Percentiles rank a stretch among this genome's conserved stretches.
phyloP scores from a whole-genome alignment of 202 grass and related monocot genomes.

The Sporobolus alterniflorus region DNA sequence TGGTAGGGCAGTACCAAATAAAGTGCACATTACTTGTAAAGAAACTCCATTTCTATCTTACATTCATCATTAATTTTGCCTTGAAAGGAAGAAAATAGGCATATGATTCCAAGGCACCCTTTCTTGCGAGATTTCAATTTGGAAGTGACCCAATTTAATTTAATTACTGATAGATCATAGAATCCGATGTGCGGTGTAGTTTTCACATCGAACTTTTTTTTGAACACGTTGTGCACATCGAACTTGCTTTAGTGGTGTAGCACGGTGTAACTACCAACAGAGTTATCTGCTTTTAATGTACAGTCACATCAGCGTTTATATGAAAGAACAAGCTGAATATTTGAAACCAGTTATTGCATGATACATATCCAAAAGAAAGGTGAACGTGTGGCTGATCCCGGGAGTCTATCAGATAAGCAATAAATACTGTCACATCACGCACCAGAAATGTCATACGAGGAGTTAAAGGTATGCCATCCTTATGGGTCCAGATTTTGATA shows the following conservation, averaged over 20 bases:
- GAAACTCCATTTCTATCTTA: not conserved
- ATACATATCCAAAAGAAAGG: constrained; percentile 12
- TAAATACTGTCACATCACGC: constrained; percentile 3
- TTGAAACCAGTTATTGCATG: constrained; percentile 17
- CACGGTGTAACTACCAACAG: not conserved
- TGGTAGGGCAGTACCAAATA: too few relatives aligned
- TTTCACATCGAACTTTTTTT: not conserved
- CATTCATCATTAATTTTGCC: not conserved
- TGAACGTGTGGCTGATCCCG: constrained; percentile 17
- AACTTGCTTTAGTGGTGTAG: not conserved
- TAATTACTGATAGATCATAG: too few relatives aligned
- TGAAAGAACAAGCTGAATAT: not conserved
- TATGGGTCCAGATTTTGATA: not conserved
- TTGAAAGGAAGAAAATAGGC: not conserved
- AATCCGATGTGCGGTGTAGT: not conserved
- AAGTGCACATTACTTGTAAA: not conserved
- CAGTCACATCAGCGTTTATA: not conserved
- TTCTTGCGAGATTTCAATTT: not conserved
- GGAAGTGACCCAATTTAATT: not conserved
- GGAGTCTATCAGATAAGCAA: not conserved
- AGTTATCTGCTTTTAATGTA: not conserved
- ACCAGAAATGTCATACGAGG: not conserved
- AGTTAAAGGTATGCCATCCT: not conserved
- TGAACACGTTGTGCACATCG: too few relatives aligned
- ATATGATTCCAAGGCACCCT: not conserved